phyloP scores from a whole-genome alignment of 352 stramenopile species.

The Bremia lactucae region DNA sequence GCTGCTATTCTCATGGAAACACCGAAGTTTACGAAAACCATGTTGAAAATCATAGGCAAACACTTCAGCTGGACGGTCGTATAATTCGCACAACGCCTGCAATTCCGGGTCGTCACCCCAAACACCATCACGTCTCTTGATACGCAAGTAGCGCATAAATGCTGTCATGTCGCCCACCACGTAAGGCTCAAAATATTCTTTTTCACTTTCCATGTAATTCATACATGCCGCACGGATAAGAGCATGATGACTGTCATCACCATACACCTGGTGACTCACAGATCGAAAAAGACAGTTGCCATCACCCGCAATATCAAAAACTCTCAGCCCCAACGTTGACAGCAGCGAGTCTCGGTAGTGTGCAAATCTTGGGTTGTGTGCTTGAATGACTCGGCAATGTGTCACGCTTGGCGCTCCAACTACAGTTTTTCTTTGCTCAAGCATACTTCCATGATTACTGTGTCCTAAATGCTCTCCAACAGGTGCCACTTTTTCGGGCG shows the following conservation, averaged over 20 bases:
- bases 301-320: constrained; percentile 85
- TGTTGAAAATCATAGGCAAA: constrained; percentile 72
- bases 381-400: constrained; percentile 49
- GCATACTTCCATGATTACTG: constrained; percentile 13
- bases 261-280: constrained; percentile 94
- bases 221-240: constrained; percentile 87
- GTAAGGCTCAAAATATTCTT: constrained; percentile 89
- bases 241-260: constrained; percentile 82
- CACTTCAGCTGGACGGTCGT: constrained; percentile 85
- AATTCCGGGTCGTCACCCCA: constrained; percentile 95
- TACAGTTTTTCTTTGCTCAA: constrained; percentile 40
- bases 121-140: constrained; percentile 86
- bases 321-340: constrained; percentile 25
- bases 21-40: constrained; percentile 76
- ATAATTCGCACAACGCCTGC: constrained; percentile 91
- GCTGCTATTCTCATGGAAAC: constrained; percentile 78
- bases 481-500: constrained; percentile 39
- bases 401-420: constrained; percentile 26
- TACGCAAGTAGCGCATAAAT: constrained; percentile 85
- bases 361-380: constrained; percentile 61
- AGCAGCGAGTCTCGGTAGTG: constrained; percentile 56
- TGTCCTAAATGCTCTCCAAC: constrained; percentile 46
- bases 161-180: constrained; percentile 78
- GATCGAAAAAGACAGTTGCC: constrained; percentile 97
- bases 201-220: constrained; percentile 93